Base-by-base conservation (phyloP, 2,329 filamentous ascomycete species). In the Neospermospora avenae region DNA sequence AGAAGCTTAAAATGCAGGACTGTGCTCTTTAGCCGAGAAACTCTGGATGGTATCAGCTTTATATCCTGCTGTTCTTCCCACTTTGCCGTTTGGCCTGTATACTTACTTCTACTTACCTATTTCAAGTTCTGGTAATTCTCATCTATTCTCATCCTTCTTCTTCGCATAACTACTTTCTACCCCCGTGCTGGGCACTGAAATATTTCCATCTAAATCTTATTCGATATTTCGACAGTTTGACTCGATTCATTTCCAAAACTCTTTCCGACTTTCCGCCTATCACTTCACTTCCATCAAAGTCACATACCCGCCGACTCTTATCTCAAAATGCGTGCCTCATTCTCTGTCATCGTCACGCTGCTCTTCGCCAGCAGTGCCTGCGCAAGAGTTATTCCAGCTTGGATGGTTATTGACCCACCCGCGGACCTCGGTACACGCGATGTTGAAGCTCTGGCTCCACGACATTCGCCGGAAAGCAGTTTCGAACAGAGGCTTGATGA, bases 311-410 rank as follows among this genome's bases (percentile, higher is more conserved):
- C 3, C 20, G 3, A 4, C 18, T 16, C 18, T 35, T 22, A 22
- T 55, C 28, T 55, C 28, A 60, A 18, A n/a, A 65, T 65, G 61
- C 63, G 48, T 25, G 20, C 58, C 35, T 28, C 61, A 10, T 22
- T 57, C 8, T 25, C 44, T 24, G 14, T 31, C 18, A 2, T 63
- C 11, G 16, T 60, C 18, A 8, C 57, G 0, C 7, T 63, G 18
- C 51, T 65, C 7, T 53, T 62, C 22, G 51, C 52, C 39, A 55
- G 20, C 31, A 42, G 45, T 5, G 52, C 48, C 2, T 55, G 42
- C 3, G 63, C 61, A 14, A 57, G 59, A 14, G 59, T 65, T 16
- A 60, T 64, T 55, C 61, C 63, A 5, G 44, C 58, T 28, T 65
- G 54, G 59, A 53, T 57, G 48, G 24, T 51, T 11, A 51, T 22